phyloP scores from a whole-genome alignment of 306 rosid species.

The Gleditsia sinensis region DNA sequence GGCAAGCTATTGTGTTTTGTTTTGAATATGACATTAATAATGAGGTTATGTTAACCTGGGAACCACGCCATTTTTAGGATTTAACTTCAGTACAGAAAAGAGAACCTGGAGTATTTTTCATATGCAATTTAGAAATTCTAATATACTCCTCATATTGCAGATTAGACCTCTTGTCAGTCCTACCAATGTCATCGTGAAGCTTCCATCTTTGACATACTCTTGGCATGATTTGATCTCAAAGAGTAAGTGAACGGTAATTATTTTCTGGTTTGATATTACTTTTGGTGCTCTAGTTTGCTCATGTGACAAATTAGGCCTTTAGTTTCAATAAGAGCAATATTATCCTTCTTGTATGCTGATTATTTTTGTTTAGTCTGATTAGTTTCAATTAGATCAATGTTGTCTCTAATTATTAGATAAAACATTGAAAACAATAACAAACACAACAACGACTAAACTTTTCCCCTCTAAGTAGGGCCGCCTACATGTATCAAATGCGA shows the following conservation, averaged over 20 bases:
- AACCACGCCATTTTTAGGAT: neutral
- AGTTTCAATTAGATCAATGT: neutral
- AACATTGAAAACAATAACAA: neutral
- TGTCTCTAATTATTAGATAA: neutral
- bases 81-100: constrained; percentile 12
- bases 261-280: neutral
- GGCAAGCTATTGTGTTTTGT: constrained; percentile 49
- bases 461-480: no score
- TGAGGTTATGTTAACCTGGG: neutral
- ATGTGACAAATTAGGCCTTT: neutral
- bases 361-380: neutral
- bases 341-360: neutral
- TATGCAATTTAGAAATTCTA: constrained; percentile 19
- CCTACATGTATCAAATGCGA: no score
- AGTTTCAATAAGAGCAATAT: neutral
- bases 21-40: neutral
- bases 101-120: constrained; percentile 10
- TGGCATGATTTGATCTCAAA: constrained; percentile 94
- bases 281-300: neutral
- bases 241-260: constrained; percentile 48
- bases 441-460: no score
- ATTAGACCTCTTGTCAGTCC: constrained; percentile 89
- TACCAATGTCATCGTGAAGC: constrained; percentile 54
- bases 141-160: constrained; percentile 51
- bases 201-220: constrained; percentile 62